These are phyloP conservation scores for Ordospora colligata DNA, from an alignment of 371 early-diverging fungal species.

Conservation along the genomic window DNA sequence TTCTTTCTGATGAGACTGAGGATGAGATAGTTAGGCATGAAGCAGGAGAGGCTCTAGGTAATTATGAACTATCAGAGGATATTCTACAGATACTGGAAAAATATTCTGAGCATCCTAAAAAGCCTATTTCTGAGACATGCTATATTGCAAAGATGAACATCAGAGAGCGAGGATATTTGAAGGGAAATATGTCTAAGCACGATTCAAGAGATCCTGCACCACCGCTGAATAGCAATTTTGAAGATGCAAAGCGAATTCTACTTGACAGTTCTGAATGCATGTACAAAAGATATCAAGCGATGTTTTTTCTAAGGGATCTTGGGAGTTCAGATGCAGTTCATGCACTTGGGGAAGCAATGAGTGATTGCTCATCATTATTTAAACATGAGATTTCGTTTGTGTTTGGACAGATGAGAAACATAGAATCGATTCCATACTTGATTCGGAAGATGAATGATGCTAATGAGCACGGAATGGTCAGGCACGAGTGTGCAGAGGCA, in stretches of 20 bases:
- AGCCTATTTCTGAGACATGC: slow-evolving; percentile 71
- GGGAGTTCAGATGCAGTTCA: slow-evolving; percentile 70
- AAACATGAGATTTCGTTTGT: slow-evolving; percentile 92
- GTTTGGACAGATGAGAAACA: slow-evolving; percentile 92
- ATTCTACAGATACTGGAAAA: slow-evolving; percentile 30
- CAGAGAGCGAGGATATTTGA: slow-evolving; percentile 55
- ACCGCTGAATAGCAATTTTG: slow-evolving; percentile 67
- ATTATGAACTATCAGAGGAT: slow-evolving; percentile 32
- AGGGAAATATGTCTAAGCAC: slow-evolving; percentile 33
- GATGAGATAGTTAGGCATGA: slow-evolving; percentile 96
- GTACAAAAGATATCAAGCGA: slow-evolving; percentile 86
- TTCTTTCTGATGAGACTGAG: slow-evolving; percentile 67
- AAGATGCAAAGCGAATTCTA: slow-evolving; percentile 70
- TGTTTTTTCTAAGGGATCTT: slow-evolving; percentile 89
- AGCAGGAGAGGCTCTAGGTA: slow-evolving; percentile 62
- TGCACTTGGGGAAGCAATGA: slow-evolving; percentile 74
- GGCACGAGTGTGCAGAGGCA: slow-evolving; percentile 98
- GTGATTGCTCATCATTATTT: slow-evolving; percentile 69
- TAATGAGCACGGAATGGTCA: slow-evolving; percentile 80
- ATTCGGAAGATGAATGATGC: slow-evolving; percentile 66
- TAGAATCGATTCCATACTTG: slow-evolving; percentile 74
- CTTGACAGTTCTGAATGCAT: slow-evolving; percentile 68
- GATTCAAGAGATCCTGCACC: slow-evolving; percentile 58
- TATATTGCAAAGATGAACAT: slow-evolving; percentile 74
- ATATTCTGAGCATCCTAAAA: slow-evolving; percentile 24